Evolutionary conservation across 2,329 filamentous ascomycete species (phyloP).

Genomic region (Cercospora zeae-maydis): DNA sequence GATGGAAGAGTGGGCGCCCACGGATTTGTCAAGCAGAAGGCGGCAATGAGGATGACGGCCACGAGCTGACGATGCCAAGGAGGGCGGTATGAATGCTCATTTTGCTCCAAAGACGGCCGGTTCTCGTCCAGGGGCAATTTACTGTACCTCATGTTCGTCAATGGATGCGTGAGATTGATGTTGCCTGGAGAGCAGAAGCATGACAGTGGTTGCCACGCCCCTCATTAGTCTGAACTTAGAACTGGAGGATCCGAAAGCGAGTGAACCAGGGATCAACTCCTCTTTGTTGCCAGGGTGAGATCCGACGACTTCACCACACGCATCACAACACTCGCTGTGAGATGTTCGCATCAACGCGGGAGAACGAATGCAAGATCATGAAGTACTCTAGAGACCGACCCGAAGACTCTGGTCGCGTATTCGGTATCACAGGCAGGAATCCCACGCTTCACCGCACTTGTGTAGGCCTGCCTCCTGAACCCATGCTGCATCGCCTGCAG

Average conservation of each 20-base stretch:
- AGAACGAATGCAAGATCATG: too few species aligned
- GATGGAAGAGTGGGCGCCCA: neutral
- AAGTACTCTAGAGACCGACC: too few species aligned
- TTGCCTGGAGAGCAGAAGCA: neutral
- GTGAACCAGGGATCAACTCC: neutral
- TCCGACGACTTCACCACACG: neutral
- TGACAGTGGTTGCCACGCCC: neutral
- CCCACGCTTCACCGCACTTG: too few species aligned
- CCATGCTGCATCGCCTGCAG: too few species aligned
- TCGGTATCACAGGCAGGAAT: too few species aligned
- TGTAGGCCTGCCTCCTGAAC: too few species aligned
- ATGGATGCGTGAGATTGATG: neutral
- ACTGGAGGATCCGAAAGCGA: neutral
- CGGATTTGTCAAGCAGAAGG: neutral
- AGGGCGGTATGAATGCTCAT: neutral
- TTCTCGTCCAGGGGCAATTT: neutral
- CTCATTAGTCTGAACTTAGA: too few species aligned
- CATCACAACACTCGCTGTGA: neutral
- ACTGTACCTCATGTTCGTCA: neutral
- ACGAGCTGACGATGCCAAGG: neutral
- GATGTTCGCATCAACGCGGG: too few species aligned
- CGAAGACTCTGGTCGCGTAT: too few species aligned
- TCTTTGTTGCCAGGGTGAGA: neutral
- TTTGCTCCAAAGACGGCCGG: neutral
- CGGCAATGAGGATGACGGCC: neutral